Evolutionary conservation across 1,284 basidiomycete species (phyloP), one percentile per base, ranked within the genome.

Genomic region (Takashimella koratensis): DNA sequence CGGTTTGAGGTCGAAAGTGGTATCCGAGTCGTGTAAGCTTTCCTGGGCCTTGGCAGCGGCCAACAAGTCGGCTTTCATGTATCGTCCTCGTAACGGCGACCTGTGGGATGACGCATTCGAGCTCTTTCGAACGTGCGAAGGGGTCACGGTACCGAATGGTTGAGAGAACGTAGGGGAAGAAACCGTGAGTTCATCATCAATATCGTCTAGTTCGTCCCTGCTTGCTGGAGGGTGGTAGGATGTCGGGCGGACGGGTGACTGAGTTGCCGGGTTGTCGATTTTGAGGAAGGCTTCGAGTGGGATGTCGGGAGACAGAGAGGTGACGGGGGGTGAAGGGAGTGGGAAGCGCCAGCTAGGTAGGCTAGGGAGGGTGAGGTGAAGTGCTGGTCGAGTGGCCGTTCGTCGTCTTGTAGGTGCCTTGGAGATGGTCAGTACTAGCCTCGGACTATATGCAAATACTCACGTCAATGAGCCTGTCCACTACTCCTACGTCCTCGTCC

Each of bases 261-360:
- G 30, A 36, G 30, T 36, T 8, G 30, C 30, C 4, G 60, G 60
- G 42, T 63, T 60, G 12, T 62, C 57, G 19, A 66, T 59, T 21
- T 41, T 54, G 3, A 42, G 22, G 49, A 68, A 68, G 13, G 60
- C 58, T 27, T 66, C 63, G 22, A 64, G 49, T 4, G 66, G 65
- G 25, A 68, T 66, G 41, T 66, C 61, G 5, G 64, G 61, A 10
- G 63, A 66, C 11, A 68, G 49, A 22, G 53, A 65, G 13, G 65
- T 64, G 13, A 68, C 57, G 12, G 66, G 66, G 6, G 66, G 63
- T 6, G 66, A 68, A 13, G 66, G 64, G 13, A 66, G 49, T 1
- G 66, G 66, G 56, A 64, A 66, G 19, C 66, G 56, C 64, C 64
- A 68, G n/a, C 43, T 46, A 0, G 64, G 63, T 12, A 64, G 52